Base-by-base conservation (phyloP, 2,329 filamentous ascomycete species). In the Claviceps sp. region DNA sequence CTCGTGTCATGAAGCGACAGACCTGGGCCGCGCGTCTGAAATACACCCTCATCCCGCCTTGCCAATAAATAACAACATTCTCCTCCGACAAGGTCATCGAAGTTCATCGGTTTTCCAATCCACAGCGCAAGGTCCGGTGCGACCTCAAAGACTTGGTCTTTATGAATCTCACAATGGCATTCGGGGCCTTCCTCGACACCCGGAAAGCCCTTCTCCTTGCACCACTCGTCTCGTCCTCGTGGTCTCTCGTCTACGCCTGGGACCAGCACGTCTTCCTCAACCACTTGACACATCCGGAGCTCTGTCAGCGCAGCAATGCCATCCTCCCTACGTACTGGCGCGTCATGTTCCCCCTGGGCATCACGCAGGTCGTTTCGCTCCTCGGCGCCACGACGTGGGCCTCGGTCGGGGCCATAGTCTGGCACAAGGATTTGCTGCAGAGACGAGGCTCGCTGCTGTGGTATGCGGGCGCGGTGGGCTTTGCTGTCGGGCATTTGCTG, bases 221-320 rank as follows among this genome's bases (percentile, higher is more conserved):
- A 1, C 74, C 74, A 0, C 61, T 76, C 24, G 56, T 76, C 56
- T 71, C 71, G n/a, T 71, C 72, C 3, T 73, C 73, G 2, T 67
- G 68, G 57, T 68, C 72, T 0, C 64, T 76, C 49, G 65, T 70
- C 57, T 74, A 66, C 62, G 69, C 72, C 14, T 62, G 63, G 42
- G 71, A 74, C 60, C 71, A 74, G 55, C 65, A 69, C 55, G 57
- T 68, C 49, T 73, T 74, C 60, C 65, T 74, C 42, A 56, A 59
- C 48, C 58, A 64, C 57, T 58, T 74, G 54, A 64, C 69, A 3
- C 58, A 56, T 7, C 56, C 61, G 13, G 56, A 61, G 34, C 57
- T 65, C 19, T 52, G 57, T 22, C 59, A 63, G 41, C 58, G 60
- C 26, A 61, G 63, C 56, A 65, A 70, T 56, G 55, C 59, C 14